Evolutionary conservation across 2,329 filamentous ascomycete species (phyloP), one percentile per base, ranked within the genome.

Genomic region (Trichophyton mentagrophytes): DNA sequence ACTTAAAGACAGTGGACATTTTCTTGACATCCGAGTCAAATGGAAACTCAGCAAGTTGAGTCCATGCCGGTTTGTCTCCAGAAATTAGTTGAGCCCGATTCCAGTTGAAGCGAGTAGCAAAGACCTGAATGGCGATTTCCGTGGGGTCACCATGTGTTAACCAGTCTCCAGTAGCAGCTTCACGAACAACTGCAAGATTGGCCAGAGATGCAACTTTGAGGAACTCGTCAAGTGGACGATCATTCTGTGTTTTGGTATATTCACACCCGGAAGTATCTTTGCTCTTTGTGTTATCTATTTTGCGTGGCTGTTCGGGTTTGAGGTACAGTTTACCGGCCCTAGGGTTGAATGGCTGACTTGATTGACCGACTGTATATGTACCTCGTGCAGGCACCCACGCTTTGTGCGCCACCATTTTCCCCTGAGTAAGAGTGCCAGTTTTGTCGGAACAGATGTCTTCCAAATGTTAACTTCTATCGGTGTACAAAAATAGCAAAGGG

Each of bases 1-100:
- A 66, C 11, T 69, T 65, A 69, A 86, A 87, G 59, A 88, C 83
- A 38, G 88, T 85, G 0, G 85, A 86, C 86, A 89, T 89, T 67
- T 85, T 87, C 76, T 89, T 89, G 64, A 89, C 81, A 61, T 82
- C 82, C 0, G 85, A 88, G 67, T 89, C 86, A 64, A 89, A 89
- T 0, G 85, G 86, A 61, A 86, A 87, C 66, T 89, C 86, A 1
- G 83, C 82, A 22, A 85, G 72, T 64, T 85, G 77, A 15, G 73
- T 75, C 82, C 82, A 85, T 30, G 74, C 67, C 0, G 80, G 74
- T 2, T 72, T 73, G 1, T 80, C 75, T 2, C 78, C 80, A 6
- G 75, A 73, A 0, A 78, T 79, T 64, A 81, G 78, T 7, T 74
- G 73, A 11, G 78, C 73, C 5, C 82, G 78, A 63, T 84, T 83